A percentile compares a stretch with the other conserved stretches of the same genome.
phyloP scores from a whole-genome alignment of 2,329 filamentous ascomycete species.

The Fusarium falciforme region DNA sequence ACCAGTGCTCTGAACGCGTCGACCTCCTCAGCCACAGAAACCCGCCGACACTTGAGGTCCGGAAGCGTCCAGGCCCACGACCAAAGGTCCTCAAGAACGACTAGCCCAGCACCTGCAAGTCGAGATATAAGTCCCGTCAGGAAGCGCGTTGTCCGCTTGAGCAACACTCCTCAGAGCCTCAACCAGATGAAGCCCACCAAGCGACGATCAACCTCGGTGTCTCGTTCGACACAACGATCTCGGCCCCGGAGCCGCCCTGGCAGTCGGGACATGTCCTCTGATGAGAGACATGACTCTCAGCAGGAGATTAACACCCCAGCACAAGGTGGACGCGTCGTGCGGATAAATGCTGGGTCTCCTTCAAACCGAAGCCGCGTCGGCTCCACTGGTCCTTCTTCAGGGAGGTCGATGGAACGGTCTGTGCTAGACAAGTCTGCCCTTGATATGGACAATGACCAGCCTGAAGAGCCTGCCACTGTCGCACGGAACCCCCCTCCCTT shows the following conservation, averaged over 20 bases:
- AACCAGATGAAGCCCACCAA: conserved; percentile 55
- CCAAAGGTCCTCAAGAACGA: conserved; percentile 52
- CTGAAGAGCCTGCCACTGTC: conserved; percentile 62
- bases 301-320: conserved; percentile 66
- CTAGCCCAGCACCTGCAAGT: conserved; percentile 57
- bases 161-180: conserved; percentile 60
- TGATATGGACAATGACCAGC: conserved; percentile 59
- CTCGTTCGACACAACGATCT: conserved; percentile 49
- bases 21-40: conserved; percentile 56
- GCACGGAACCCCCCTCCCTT: conserved; percentile 59
- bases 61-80: conserved; percentile 58
- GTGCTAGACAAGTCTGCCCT: conserved; percentile 48
- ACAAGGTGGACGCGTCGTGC: conserved; percentile 63
- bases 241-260: conserved; percentile 53
- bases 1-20: conserved; percentile 60
- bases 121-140: conserved; percentile 64
- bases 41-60: conserved; percentile 59
- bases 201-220: conserved; percentile 64
- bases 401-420: conserved; percentile 51
- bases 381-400: conserved; percentile 52
- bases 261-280: conserved; percentile 55
- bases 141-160: conserved; percentile 69
- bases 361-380: conserved; percentile 53
- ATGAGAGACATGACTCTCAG: conserved; percentile 52
- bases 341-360: conserved; percentile 65